These are phyloP conservation scores for Trichoderma sp. DNA, from an alignment of 2,329 filamentous ascomycete genomes.

Conservation along the genomic window DNA sequence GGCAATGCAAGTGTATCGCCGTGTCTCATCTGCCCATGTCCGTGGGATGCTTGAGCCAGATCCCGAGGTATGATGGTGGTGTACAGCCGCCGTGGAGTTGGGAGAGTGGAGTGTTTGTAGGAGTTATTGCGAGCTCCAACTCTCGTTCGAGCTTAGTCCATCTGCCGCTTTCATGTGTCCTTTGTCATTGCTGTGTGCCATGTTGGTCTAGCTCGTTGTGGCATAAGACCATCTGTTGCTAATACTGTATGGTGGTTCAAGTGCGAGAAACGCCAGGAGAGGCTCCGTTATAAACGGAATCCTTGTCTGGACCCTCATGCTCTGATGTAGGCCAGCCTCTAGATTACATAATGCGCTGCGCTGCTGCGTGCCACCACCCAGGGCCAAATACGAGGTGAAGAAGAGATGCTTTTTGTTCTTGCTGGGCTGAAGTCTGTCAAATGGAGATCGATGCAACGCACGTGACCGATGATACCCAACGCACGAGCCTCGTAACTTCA, in stretches of 20 bases:
- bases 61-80: conserved; percentile 20
- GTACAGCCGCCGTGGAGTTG: conserved; percentile 10
- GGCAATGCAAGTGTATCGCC: not conserved
- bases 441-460: not conserved
- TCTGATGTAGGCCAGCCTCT: not conserved
- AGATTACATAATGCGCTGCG: not conserved
- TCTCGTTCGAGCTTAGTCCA: conserved; percentile 4
- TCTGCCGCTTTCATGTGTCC: not conserved
- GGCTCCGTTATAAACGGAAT: conserved; percentile 2
- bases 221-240: not conserved
- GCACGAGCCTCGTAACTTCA: not conserved
- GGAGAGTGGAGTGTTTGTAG: conserved; percentile 7
- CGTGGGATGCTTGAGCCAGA: conserved; percentile 7
- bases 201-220: not conserved
- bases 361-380: not conserved
- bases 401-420: not conserved
- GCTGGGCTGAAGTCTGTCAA: not conserved
- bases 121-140: not conserved
- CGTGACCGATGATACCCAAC: not conserved
- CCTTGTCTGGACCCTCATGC: too few species aligned
- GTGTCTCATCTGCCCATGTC: conserved; percentile 1
- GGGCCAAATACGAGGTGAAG: not conserved
- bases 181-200: conserved; percentile 14
- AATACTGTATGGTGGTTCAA: not conserved
- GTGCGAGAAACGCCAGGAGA: not conserved